Conservation (phyloP, 1,284 basidiomycete species). For the Apiotrichum brassicae region DNA sequence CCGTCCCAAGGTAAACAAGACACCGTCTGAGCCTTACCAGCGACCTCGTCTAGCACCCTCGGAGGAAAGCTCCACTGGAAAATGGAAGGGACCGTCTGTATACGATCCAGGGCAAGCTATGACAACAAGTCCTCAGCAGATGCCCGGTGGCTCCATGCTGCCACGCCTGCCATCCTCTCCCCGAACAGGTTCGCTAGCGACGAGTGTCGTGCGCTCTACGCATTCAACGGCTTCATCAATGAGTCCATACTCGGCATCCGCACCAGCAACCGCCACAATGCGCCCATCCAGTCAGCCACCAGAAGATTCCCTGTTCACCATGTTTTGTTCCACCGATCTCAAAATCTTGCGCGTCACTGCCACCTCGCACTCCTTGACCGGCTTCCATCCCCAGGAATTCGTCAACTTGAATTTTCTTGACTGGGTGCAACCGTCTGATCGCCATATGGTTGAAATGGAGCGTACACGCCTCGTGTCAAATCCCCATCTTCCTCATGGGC, state of each 20-base stretch:
- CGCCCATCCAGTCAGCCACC: not conserved
- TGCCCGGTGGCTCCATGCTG: not conserved
- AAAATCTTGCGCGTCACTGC: slow-evolving; percentile 33
- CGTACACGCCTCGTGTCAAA: slow-evolving; percentile 24
- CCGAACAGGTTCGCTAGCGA: slow-evolving; percentile 1
- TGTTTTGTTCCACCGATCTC: slow-evolving; percentile 39
- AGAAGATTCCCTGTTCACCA: slow-evolving; percentile 23
- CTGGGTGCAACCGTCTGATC: slow-evolving; percentile 36
- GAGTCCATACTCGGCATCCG: not conserved
- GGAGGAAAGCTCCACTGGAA: slow-evolving; percentile 5
- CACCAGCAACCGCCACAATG: slow-evolving; percentile 1
- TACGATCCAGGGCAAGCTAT: slow-evolving; percentile 20
- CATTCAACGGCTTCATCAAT: slow-evolving; percentile 1
- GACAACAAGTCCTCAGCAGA: slow-evolving; percentile 3
- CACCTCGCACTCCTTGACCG: slow-evolving; percentile 26
- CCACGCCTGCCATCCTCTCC: slow-evolving; percentile 7
- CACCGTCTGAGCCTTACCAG: slow-evolving; percentile 28
- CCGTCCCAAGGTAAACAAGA: slow-evolving; percentile 37
- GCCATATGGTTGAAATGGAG: slow-evolving; percentile 28
- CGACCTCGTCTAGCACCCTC: slow-evolving; percentile 4
- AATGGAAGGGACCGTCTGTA: slow-evolving; percentile 21
- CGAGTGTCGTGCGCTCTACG: not conserved
- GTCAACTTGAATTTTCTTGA: slow-evolving; percentile 34
- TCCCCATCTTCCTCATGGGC: slow-evolving; percentile 19
- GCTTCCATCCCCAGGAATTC: slow-evolving; percentile 39